Percentiles rank a stretch among this genome's conserved stretches.
These are phyloP conservation scores for Fusarium drepaniforme DNA, from an alignment of 2,329 filamentous ascomycete genomes.

Conservation along the genomic window DNA sequence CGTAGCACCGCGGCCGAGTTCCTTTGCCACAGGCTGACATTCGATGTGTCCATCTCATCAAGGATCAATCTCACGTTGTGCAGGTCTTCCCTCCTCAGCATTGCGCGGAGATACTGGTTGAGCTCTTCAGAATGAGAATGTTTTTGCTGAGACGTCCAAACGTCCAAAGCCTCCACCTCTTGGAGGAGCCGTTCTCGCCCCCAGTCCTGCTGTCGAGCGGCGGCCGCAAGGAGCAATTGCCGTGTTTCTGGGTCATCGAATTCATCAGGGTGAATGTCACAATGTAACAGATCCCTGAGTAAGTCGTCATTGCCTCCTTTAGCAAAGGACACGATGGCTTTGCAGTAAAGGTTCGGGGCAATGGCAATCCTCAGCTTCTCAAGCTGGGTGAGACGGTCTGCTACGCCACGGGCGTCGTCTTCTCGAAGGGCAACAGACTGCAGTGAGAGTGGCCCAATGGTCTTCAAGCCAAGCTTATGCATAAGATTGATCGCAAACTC, in stretches of 20 bases:
- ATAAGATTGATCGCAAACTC: slow-evolving; percentile 79
- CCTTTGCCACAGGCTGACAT: slow-evolving; percentile 43
- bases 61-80: slow-evolving; percentile 44
- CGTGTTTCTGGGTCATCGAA: slow-evolving; percentile 62
- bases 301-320: slow-evolving; percentile 63
- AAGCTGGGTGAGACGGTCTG: slow-evolving; percentile 70
- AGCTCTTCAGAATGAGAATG: slow-evolving; percentile 40
- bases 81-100: slow-evolving; percentile 22
- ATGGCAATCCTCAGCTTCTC: slow-evolving; percentile 72
- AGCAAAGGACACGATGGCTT: slow-evolving; percentile 74
- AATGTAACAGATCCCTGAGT: slow-evolving; percentile 59
- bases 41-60: slow-evolving; percentile 49
- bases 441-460: slow-evolving; percentile 81
- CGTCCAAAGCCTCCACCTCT: slow-evolving; percentile 50
- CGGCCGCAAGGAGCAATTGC: slow-evolving; percentile 52
- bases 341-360: slow-evolving; percentile 72
- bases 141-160: slow-evolving; percentile 21
- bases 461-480: slow-evolving; percentile 75
- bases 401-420: slow-evolving; percentile 65
- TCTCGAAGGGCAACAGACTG: slow-evolving; percentile 82
- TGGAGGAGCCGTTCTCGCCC: slow-evolving; percentile 58
- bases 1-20: slow-evolving; percentile 44
- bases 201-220: slow-evolving; percentile 51
- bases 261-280: slow-evolving; percentile 67
- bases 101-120: slow-evolving; percentile 32